These are phyloP conservation scores for Zelonia costaricensis DNA, from an alignment of 208 protist species.

Conservation along the genomic window DNA sequence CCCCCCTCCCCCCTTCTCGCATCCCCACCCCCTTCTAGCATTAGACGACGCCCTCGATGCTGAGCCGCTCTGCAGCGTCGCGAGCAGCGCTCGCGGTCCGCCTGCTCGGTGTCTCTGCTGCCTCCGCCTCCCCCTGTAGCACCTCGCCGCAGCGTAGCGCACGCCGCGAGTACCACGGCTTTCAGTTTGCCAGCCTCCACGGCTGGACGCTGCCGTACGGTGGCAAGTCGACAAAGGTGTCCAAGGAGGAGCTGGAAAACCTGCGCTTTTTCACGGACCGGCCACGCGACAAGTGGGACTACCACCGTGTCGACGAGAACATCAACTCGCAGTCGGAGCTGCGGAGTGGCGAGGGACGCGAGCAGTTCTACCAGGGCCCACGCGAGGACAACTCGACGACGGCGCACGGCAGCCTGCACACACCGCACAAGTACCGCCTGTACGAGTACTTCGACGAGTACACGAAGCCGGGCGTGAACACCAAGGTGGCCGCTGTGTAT, in stretches of 20 bases:
- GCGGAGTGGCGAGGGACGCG: constrained; percentile 58
- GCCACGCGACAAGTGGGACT: constrained; percentile 80
- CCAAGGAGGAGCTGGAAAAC: constrained; percentile 76
- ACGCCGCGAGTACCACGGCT: constrained; percentile 60
- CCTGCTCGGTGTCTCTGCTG: background rate
- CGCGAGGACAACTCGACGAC: constrained; percentile 80
- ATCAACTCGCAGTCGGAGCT: constrained; percentile 88
- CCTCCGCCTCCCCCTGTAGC: background rate
- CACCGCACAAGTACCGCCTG: constrained; percentile 77
- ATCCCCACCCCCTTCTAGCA: too few relatives aligned
- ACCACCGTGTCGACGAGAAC: constrained; percentile 88
- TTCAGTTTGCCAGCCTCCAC: constrained; percentile 77
- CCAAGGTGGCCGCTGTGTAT: constrained; percentile 71
- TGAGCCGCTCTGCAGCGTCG: background rate
- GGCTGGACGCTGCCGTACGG: constrained; percentile 81
- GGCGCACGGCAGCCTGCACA: constrained; percentile 71
- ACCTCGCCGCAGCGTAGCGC: background rate
- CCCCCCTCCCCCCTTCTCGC: too few relatives aligned
- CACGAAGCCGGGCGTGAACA: constrained; percentile 79
- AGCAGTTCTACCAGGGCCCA: constrained; percentile 71
- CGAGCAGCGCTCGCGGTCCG: background rate
- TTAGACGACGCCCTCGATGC: too few relatives aligned
- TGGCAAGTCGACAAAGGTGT: constrained; percentile 44
- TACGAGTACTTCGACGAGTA: constrained; percentile 93
- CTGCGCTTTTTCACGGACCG: constrained; percentile 68